Evolutionary conservation across 192 early-diverging fungal species (phyloP), one percentile per base, ranked within the genome.

Genomic region (Geosiphon pyriformis): DNA sequence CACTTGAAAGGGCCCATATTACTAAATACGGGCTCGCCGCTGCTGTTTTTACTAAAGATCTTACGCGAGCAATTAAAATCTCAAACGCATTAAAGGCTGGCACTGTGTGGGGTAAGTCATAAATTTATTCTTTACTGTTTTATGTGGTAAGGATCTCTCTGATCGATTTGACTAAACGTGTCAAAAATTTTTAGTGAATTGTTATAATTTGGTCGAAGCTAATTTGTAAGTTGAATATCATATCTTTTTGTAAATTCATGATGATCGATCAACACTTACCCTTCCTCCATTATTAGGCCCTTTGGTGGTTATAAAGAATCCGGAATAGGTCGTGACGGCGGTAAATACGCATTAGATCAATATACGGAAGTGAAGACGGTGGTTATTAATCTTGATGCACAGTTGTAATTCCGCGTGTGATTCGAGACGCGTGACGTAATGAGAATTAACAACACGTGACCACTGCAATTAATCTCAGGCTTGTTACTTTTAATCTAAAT

Each of bases 11-110:
- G 52, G 88, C 90, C 32, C 88, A 93, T 69, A 74, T 82, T 31
- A 89, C 87, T 1, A 67, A 77, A 35, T 94, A 93, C 68, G 91
- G 91, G 32, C 77, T 94, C 23, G 83, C 85, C 7, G 85, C 91
- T 7, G 80, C 85, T 26, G 81, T 94, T 2, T 93, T 88, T 78
- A 91, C 91, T 30, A 60, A 80, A 51, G 80, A 92, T 74, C 57
- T 77, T 33, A 68, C 70, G 33, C 79, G 82, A 32, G 86, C 88
- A 6, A 53, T 83, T 31, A 64, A 77, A 22, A 73, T 89, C 11
- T 73, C 83, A 29, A 73, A 75, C 32, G 20, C 57, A 34, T 67
- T 89, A 57, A 61, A 84, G 51, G 78, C 80, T 47, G 83, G 85
- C 49, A 86, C 83, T 25, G 78, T 86, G 33, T 87, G 86, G 87